phyloP scores from a whole-genome alignment of 495 filamentous ascomycete species.

The Neurospora sp. region DNA sequence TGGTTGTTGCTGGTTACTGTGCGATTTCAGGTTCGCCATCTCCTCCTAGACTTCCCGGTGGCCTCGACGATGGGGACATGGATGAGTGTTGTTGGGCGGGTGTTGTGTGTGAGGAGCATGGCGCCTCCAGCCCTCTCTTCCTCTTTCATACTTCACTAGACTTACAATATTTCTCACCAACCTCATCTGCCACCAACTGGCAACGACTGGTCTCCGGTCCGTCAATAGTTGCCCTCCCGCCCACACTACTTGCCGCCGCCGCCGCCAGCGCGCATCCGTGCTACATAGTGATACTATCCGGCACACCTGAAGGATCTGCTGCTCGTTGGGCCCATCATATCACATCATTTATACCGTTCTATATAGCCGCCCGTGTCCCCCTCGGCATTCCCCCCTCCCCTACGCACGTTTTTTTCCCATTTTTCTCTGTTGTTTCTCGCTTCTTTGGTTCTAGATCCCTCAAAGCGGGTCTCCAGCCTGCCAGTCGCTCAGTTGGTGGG shows the following conservation, averaged over 20 bases:
- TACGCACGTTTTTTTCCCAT: neutral
- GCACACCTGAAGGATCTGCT: neutral
- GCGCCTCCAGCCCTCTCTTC: neutral
- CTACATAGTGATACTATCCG: neutral
- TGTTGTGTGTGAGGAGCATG: neutral
- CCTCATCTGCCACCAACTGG: neutral
- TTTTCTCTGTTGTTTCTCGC: neutral
- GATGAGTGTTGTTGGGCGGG: neutral
- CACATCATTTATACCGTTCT: neutral
- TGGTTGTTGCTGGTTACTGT: too few relatives aligned
- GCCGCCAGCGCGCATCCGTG: neutral
- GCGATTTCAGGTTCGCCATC: neutral
- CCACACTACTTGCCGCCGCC: neutral
- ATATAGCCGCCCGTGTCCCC: constrained; percentile 8
- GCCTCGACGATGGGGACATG: too few relatives aligned
- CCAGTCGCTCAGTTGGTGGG: constrained; percentile 2
- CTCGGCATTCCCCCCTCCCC: constrained; percentile 3
- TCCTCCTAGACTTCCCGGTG: neutral
- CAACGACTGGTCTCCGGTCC: constrained; percentile 1
- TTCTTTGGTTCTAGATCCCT: constrained; percentile 1
- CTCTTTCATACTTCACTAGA: neutral
- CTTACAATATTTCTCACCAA: neutral
- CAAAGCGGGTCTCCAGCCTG: constrained; percentile 1
- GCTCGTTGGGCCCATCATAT: neutral
- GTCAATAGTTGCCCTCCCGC: constrained; percentile 4